Percentiles rank a stretch among this genome's conserved stretches.
These are phyloP conservation scores for Nicotiana knightiana DNA, from an alignment of 257 asterid species.

Conservation along the genomic window DNA sequence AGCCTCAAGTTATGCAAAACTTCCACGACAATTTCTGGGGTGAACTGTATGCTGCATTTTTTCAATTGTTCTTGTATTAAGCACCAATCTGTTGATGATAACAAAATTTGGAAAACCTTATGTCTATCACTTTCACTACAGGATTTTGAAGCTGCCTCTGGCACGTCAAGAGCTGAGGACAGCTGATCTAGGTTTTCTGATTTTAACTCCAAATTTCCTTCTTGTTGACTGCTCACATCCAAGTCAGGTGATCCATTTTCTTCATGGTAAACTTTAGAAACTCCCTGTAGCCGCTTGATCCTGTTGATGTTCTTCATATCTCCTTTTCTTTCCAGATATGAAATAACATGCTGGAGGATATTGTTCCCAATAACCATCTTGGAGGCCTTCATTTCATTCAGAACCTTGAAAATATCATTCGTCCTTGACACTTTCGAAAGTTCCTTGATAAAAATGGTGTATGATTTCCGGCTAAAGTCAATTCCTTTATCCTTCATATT, in stretches of 20 bases:
- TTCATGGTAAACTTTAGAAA: conserved; percentile 9
- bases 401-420: conserved; percentile 45
- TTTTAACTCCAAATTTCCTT: conserved; percentile 12
- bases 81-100: conserved; percentile 54
- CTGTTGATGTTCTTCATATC: conserved; percentile 33
- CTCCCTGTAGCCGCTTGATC: conserved; percentile 29
- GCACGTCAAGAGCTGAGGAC: conserved; percentile 9
- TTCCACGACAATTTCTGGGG: conserved; percentile 49
- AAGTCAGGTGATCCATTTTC: conserved; percentile 10
- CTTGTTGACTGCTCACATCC: conserved; percentile 19
- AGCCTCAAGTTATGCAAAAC: conserved; percentile 38
- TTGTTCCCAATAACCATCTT: conserved; percentile 32
- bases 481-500: conserved; percentile 53
- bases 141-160: conserved; percentile 17
- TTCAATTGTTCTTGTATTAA: conserved; percentile 52
- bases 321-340: conserved; percentile 53
- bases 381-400: conserved; percentile 48
- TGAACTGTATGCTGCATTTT: conserved; percentile 33
- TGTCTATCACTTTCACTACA: conserved; percentile 17
- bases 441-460: conserved; percentile 50
- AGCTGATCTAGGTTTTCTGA: conserved; percentile 16
- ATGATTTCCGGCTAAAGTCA: conserved; percentile 43
- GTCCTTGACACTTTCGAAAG: conserved; percentile 53
- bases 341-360: conserved; percentile 28
- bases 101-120: conserved; percentile 40